Evolutionary conservation across 2,329 filamentous ascomycete species (phyloP).

Genomic region (Xylaria hypoxylon): DNA sequence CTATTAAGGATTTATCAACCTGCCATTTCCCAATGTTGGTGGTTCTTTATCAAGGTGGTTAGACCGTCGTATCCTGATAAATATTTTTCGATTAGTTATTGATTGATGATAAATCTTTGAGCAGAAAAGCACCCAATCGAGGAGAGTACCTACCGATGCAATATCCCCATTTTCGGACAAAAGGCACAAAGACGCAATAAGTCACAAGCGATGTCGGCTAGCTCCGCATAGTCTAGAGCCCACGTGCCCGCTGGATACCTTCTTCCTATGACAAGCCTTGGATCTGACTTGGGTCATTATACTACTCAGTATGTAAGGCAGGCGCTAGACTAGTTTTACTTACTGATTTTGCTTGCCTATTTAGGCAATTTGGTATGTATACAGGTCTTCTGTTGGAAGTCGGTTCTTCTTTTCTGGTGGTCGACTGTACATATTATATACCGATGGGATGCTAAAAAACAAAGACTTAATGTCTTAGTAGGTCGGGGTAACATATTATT

Average conservation of each 20-base stretch:
- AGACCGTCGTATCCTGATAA: neutral
- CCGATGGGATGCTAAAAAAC: too few relatives aligned
- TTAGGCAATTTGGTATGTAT: neutral
- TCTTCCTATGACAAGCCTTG: neutral
- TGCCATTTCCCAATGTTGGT: too few relatives aligned
- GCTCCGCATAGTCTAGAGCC: constrained; percentile 27
- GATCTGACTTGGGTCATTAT: too few relatives aligned
- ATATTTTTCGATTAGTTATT: neutral
- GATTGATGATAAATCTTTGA: constrained; percentile 3
- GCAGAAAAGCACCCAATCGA: neutral
- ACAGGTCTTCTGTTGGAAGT: too few relatives aligned
- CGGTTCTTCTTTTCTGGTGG: too few relatives aligned
- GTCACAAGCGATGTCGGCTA: constrained; percentile 35
- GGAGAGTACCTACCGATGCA: too few relatives aligned
- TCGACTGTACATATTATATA: too few relatives aligned
- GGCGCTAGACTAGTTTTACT: too few relatives aligned
- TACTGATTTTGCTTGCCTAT: constrained; percentile 15
- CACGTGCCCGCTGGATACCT: constrained; percentile 27
- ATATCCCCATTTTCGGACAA: constrained; percentile 12
- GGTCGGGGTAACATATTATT: too few relatives aligned
- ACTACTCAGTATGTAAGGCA: too few relatives aligned
- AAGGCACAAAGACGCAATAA: constrained; percentile 19
- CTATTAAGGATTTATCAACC: too few relatives aligned
- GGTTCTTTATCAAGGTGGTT: neutral
- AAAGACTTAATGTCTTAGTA: too few relatives aligned